Evolutionary conservation across 1,139 yeast species (phyloP).

Genomic region (Groenewaldozyma sp.): DNA sequence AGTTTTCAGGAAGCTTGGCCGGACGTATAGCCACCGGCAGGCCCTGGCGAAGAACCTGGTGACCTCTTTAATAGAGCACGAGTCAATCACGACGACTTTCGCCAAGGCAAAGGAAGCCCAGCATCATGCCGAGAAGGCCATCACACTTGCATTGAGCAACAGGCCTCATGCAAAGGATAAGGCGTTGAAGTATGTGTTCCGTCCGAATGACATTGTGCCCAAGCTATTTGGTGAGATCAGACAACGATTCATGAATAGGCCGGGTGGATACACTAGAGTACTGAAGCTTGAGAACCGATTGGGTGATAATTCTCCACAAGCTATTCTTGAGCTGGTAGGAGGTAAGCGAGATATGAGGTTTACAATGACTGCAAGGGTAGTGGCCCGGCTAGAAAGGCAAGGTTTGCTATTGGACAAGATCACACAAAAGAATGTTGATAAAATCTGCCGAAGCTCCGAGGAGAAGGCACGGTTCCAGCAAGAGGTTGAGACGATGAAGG

Average conservation of each 20-base stretch:
- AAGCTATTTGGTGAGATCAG: slow-evolving; percentile 60
- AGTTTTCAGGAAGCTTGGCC: slow-evolving; percentile 21
- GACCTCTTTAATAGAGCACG: slow-evolving; percentile 58
- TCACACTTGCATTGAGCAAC: slow-evolving; percentile 38
- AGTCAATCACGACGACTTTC: slow-evolving; percentile 58
- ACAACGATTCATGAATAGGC: slow-evolving; percentile 51
- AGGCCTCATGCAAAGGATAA: slow-evolving; percentile 19
- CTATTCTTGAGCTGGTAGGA: slow-evolving; percentile 81
- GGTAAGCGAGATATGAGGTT: slow-evolving; percentile 65
- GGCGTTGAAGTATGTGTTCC: slow-evolving; percentile 24
- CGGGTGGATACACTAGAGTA: slow-evolving; percentile 81
- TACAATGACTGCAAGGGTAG: slow-evolving; percentile 70
- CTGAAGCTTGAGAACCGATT: slow-evolving; percentile 75
- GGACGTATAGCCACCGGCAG: slow-evolving; percentile 37
- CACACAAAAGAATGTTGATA: slow-evolving; percentile 49
- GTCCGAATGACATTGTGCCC: slow-evolving; percentile 40
- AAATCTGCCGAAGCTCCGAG: slow-evolving; percentile 35
- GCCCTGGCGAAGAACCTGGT: slow-evolving; percentile 53
- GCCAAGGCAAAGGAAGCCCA: slow-evolving; percentile 65
- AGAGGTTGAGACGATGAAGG: slow-evolving; percentile 59
- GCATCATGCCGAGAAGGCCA: slow-evolving; percentile 45
- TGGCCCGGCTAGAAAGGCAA: slow-evolving; percentile 68
- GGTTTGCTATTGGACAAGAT: slow-evolving; percentile 51
- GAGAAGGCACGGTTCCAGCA: slow-evolving; percentile 48
- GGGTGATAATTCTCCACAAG: slow-evolving; percentile 88